A percentile compares a stretch with the other conserved stretches of the same genome.
Conservation (phyloP, 495 filamentous ascomycete species). For the Terfezia claveryi region DNA sequence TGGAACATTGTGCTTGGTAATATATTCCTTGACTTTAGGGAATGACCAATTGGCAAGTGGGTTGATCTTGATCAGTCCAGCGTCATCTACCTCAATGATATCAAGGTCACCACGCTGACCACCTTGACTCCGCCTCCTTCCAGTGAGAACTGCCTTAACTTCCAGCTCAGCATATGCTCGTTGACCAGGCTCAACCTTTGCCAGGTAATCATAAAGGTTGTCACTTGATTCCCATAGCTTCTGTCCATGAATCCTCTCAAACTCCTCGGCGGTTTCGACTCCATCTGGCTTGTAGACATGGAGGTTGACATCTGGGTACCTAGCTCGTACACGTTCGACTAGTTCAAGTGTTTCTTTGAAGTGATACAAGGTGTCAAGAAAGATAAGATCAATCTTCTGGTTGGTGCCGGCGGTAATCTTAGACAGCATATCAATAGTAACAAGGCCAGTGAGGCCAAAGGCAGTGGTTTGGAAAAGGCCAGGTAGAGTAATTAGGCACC, state of each 20-base stretch:
- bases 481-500: conserved; percentile 78
- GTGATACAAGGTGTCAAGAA: conserved; percentile 92
- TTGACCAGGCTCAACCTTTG: conserved; percentile 92
- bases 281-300: conserved; percentile 77
- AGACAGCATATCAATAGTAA: conserved; percentile 85
- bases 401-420: conserved; percentile 51
- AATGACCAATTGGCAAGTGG: conserved; percentile 95
- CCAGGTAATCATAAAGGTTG: conserved; percentile 85
- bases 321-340: conserved; percentile 50
- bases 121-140: conserved; percentile 76
- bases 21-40: conserved; percentile 65
- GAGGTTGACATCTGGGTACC: conserved; percentile 56
- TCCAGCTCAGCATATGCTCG: conserved; percentile 73
- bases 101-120: conserved; percentile 74
- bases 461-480: conserved; percentile 92
- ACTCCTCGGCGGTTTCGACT: conserved; percentile 44
- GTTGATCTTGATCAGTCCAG: conserved; percentile 90
- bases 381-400: conserved; percentile 63
- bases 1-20: conserved; percentile 66
- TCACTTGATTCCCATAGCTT: conserved; percentile 69
- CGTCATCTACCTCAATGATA: conserved; percentile 81
- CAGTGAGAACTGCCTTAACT: conserved; percentile 86
- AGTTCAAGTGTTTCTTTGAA: conserved; percentile 75
- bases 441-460: conserved; percentile 83
- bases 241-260: conserved; percentile 58